Evolutionary conservation across 2,329 filamentous ascomycete species (phyloP).

Genomic region (Colletotrichum sojae): DNA sequence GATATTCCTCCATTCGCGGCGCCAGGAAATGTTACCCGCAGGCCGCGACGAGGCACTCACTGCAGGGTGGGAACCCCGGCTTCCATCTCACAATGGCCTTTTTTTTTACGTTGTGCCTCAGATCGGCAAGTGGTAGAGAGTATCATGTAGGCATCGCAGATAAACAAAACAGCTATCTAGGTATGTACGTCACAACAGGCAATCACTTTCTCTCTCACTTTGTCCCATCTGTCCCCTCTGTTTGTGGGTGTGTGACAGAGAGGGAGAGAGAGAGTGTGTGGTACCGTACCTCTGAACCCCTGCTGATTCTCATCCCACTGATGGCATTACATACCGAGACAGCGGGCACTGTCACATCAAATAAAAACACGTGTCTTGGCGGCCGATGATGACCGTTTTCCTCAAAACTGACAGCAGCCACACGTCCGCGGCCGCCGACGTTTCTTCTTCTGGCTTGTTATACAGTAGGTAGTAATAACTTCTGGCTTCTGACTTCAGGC

Average conservation of each 20-base stretch:
- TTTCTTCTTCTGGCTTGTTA: too few relatives aligned
- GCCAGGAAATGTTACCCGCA: not conserved
- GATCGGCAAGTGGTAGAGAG: not conserved
- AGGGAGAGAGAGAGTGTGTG: too few relatives aligned
- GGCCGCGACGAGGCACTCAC: not conserved
- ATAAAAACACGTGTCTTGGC: slow-evolving; percentile 10
- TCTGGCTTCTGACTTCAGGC: not conserved
- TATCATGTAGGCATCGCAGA: too few relatives aligned
- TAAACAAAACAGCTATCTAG: too few relatives aligned
- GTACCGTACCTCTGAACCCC: too few relatives aligned
- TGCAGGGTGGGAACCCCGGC: not conserved
- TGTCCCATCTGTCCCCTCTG: too few relatives aligned
- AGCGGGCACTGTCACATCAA: not conserved
- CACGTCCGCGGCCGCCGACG: slow-evolving; percentile 17
- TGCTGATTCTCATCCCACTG: too few relatives aligned
- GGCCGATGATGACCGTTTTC: slow-evolving; percentile 15
- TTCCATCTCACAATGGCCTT: not conserved
- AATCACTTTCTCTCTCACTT: too few relatives aligned
- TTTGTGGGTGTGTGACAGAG: too few relatives aligned
- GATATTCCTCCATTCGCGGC: not conserved
- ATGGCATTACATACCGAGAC: not conserved
- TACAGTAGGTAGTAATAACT: not conserved
- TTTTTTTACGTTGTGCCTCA: too few relatives aligned
- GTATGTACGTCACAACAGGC: too few relatives aligned
- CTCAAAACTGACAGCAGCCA: slow-evolving; percentile 16